phyloP scores from a whole-genome alignment of 441 rosid species.

The Arabidopsis hybrid region DNA sequence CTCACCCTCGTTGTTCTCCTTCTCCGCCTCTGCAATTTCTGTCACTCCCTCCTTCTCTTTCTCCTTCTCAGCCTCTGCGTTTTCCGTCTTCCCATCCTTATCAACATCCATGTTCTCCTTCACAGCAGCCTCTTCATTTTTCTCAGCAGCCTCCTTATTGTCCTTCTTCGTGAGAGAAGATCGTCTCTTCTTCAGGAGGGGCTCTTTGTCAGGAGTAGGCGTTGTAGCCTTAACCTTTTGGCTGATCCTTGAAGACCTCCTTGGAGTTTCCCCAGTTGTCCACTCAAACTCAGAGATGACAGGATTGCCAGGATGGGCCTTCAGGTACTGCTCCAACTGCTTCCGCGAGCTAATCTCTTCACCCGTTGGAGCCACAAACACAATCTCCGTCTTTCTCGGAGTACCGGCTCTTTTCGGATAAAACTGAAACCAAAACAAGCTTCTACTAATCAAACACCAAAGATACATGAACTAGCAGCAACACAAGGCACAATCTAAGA shows the following conservation, averaged over 20 bases:
- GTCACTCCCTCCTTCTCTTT: neutral
- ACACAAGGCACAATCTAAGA: neutral
- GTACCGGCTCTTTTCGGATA: constrained; percentile 71
- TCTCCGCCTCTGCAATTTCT: constrained; percentile 43
- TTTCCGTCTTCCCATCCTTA: constrained; percentile 19
- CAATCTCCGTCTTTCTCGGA: constrained; percentile 81
- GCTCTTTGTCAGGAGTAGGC: constrained; percentile 80
- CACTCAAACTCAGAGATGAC: constrained; percentile 80
- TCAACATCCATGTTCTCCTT: constrained; percentile 35
- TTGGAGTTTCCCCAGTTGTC: constrained; percentile 97
- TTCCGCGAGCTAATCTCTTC: constrained; percentile 78
- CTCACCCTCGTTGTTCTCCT: constrained; percentile 34
- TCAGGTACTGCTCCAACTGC: constrained; percentile 89
- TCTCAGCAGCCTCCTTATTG: constrained; percentile 50
- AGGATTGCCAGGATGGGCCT: constrained; percentile 85
- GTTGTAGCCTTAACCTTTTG: constrained; percentile 80
- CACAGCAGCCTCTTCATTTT: constrained; percentile 48
- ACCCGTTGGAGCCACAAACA: constrained; percentile 89
- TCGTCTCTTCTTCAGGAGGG: constrained; percentile 65
- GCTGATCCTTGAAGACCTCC: constrained; percentile 92
- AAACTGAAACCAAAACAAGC: constrained; percentile 55
- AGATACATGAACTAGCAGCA: neutral
- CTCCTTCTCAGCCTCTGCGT: neutral
- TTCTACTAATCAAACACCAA: constrained; percentile 6
- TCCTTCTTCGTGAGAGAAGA: constrained; percentile 74